phyloP scores from a whole-genome alignment of 345 rosid species.

The Erysimum cheiranthoides region DNA sequence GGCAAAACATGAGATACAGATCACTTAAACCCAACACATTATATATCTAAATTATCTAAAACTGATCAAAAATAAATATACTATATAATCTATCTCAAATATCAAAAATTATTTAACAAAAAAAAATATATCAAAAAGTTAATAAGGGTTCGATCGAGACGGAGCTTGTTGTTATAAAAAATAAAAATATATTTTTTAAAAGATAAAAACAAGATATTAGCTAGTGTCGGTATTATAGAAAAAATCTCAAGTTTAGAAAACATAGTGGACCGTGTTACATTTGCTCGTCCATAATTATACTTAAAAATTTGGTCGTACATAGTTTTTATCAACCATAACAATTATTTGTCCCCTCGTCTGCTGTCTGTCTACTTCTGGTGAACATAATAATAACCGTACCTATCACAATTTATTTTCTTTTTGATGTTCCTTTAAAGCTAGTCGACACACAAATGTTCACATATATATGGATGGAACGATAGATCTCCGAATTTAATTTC shows the following conservation, averaged over 20 bases:
- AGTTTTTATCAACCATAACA: constrained; percentile 10
- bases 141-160: background rate
- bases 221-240: background rate
- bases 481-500: constrained; percentile 19
- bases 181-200: no score
- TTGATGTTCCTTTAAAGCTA: constrained; percentile 10
- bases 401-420: background rate
- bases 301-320: constrained; percentile 1
- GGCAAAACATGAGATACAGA: background rate
- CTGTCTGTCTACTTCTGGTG: background rate
- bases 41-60: background rate
- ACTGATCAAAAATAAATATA: background rate
- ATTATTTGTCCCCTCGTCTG: background rate
- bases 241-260: background rate
- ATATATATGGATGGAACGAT: constrained; percentile 10
- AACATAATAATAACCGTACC: constrained; percentile 18
- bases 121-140: no score
- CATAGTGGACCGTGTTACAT: background rate
- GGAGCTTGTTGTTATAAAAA: background rate
- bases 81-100: background rate
- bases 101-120: background rate
- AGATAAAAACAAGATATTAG: no score
- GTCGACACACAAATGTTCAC: constrained; percentile 5
- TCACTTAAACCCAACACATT: background rate
- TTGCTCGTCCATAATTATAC: background rate